Conservation (phyloP, 805 yeast species). For the Limtongia smithiae region DNA sequence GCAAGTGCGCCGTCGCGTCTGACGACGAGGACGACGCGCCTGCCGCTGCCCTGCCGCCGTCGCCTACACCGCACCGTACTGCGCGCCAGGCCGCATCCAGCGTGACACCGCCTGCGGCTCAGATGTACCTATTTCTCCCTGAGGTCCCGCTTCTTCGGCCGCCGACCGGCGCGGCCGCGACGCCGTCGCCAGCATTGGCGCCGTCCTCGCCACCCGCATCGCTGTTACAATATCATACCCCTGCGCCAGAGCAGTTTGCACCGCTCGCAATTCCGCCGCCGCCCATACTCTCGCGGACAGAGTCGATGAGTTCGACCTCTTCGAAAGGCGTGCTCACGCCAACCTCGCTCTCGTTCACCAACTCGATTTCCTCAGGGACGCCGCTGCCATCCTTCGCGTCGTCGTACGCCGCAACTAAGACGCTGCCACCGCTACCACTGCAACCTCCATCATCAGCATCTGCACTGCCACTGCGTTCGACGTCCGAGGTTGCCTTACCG, state of each 20-base stretch:
- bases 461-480: no score
- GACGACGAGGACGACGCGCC: not conserved
- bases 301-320: not conserved
- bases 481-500: no score
- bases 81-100: not conserved
- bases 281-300: no score
- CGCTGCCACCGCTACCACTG: not conserved
- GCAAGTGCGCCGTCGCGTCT: not conserved
- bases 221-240: no score
- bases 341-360: constrained; percentile 5
- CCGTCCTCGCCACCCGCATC: constrained; percentile 9
- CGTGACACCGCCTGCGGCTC: not conserved
- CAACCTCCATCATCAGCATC: not conserved
- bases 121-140: not conserved
- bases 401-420: not conserved
- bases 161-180: not conserved
- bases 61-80: not conserved
- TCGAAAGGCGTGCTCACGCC: constrained; percentile 18
- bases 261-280: not conserved
- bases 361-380: constrained; percentile 21
- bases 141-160: not conserved
- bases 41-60: not conserved
- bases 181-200: not conserved
- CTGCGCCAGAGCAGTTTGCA: constrained; percentile 9
- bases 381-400: constrained; percentile 5